Evolutionary conservation across 495 filamentous ascomycete species (phyloP).

Genomic region (Paragyromitra xinjiangensis): DNA sequence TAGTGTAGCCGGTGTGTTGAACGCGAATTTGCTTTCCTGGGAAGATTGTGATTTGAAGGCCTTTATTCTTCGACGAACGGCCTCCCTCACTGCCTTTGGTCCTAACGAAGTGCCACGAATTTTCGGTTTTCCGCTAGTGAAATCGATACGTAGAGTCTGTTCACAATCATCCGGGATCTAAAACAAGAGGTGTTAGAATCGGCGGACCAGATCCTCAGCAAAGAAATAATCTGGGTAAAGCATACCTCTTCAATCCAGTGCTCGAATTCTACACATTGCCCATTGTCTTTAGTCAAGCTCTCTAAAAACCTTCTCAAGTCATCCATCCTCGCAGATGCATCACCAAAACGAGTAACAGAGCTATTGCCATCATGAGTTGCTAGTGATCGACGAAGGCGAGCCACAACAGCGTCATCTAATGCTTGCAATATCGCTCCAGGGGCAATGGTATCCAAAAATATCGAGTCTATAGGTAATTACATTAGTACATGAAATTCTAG

Average conservation of each 20-base stretch:
- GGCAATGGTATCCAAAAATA: conserved; percentile 44
- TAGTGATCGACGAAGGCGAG: conserved; percentile 43
- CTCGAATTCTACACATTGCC: conserved; percentile 46
- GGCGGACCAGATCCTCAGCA: not conserved
- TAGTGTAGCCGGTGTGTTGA: conserved; percentile 15
- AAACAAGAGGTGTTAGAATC: conserved; percentile 14
- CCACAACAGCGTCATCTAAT: conserved; percentile 44
- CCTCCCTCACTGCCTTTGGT: conserved; percentile 38
- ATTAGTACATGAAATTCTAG: conserved; percentile 8
- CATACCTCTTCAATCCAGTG: conserved; percentile 49
- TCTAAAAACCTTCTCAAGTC: conserved; percentile 44
- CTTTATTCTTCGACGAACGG: conserved; percentile 43
- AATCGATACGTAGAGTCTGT: conserved; percentile 44
- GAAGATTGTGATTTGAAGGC: conserved; percentile 32
- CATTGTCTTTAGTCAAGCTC: conserved; percentile 44
- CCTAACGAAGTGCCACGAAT: conserved; percentile 34
- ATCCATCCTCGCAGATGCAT: conserved; percentile 50
- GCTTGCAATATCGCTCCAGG: conserved; percentile 45
- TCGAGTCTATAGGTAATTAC: conserved; percentile 28
- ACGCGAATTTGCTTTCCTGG: conserved; percentile 39
- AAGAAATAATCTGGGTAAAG: not conserved
- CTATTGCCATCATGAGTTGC: conserved; percentile 35
- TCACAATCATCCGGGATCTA: conserved; percentile 39
- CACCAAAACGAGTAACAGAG: conserved; percentile 42
- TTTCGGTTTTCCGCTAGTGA: conserved; percentile 36